phyloP scores from a whole-genome alignment of 2,329 filamentous ascomycete species.

The Trichophyton mentagrophytes region DNA sequence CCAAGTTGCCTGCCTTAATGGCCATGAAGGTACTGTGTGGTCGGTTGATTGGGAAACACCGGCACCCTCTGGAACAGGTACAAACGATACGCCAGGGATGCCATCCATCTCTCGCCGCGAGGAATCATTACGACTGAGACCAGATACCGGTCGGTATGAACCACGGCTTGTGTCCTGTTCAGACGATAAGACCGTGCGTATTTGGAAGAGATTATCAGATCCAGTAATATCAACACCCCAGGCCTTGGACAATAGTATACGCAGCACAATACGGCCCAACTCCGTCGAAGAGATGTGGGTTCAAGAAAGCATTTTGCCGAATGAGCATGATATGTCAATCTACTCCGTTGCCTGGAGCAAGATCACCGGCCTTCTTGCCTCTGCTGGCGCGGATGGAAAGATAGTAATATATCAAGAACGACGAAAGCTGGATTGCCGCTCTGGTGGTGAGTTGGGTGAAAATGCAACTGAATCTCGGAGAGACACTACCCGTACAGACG shows the following conservation, averaged over 20 bases:
- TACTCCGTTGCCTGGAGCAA: constrained; percentile 80
- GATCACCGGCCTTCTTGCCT: constrained; percentile 65
- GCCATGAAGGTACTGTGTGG: constrained; percentile 83
- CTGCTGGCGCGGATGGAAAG: constrained; percentile 73
- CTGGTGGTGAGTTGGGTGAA: constrained; percentile 7
- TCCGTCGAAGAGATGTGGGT: constrained; percentile 70
- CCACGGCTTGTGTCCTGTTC: constrained; percentile 67
- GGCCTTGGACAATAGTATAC: constrained; percentile 40
- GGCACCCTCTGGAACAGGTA: not conserved
- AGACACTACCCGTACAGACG: not conserved
- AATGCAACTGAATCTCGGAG: constrained; percentile 7
- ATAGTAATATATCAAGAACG: constrained; percentile 66
- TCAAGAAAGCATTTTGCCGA: constrained; percentile 62
- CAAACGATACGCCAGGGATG: constrained; percentile 8
- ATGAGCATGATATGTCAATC: constrained; percentile 63
- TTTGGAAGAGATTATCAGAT: constrained; percentile 56
- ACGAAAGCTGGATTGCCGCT: not conserved
- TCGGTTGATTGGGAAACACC: constrained; percentile 53
- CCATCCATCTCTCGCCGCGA: constrained; percentile 13
- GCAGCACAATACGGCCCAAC: constrained; percentile 72
- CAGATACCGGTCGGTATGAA: constrained; percentile 15
- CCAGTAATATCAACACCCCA: constrained; percentile 37
- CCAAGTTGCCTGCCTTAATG: constrained; percentile 68
- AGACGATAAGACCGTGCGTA: constrained; percentile 63
- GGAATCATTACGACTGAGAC: not conserved